phyloP scores from a whole-genome alignment of 495 filamentous ascomycete species.

The Apodospora peruviana region DNA sequence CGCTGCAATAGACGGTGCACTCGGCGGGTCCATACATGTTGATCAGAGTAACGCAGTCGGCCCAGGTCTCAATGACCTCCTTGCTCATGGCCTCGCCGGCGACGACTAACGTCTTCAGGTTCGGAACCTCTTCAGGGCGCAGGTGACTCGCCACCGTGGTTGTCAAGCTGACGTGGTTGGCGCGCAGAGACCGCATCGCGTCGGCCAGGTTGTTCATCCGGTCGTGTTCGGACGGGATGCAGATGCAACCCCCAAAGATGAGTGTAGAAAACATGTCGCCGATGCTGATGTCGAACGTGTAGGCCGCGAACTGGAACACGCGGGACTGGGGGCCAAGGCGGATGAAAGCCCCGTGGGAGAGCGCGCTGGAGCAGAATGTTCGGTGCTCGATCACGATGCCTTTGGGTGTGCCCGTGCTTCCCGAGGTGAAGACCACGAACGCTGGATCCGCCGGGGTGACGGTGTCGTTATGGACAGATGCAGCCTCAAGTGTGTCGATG shows the following conservation, averaged over 20 bases:
- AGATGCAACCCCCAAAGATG: constrained; percentile 41
- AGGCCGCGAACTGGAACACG: constrained; percentile 56
- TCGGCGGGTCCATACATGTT: constrained; percentile 29
- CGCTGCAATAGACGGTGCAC: constrained; percentile 11
- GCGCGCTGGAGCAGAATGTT: neutral
- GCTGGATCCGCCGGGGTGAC: neutral
- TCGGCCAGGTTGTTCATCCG: constrained; percentile 22
- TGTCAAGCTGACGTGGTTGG: constrained; percentile 26
- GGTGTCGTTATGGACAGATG: neutral
- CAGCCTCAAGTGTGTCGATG: neutral
- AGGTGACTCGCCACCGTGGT: constrained; percentile 43
- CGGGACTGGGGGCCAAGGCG: constrained; percentile 24
- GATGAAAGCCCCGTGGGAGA: neutral
- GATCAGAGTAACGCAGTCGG: constrained; percentile 1
- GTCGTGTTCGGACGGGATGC: constrained; percentile 31
- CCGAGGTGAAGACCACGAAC: neutral
- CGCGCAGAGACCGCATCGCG: constrained; percentile 16
- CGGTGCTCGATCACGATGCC: neutral
- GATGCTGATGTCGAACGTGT: constrained; percentile 55
- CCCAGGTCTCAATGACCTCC: neutral
- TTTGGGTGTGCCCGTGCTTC: neutral
- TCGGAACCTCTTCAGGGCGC: neutral
- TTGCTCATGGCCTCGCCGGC: neutral
- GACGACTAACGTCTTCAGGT: neutral
- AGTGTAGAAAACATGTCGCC: constrained; percentile 52